These are phyloP conservation scores for Tubosaeta brunneosetosa DNA, from an alignment of 768 basidiomycete species.

Conservation along the genomic window DNA sequence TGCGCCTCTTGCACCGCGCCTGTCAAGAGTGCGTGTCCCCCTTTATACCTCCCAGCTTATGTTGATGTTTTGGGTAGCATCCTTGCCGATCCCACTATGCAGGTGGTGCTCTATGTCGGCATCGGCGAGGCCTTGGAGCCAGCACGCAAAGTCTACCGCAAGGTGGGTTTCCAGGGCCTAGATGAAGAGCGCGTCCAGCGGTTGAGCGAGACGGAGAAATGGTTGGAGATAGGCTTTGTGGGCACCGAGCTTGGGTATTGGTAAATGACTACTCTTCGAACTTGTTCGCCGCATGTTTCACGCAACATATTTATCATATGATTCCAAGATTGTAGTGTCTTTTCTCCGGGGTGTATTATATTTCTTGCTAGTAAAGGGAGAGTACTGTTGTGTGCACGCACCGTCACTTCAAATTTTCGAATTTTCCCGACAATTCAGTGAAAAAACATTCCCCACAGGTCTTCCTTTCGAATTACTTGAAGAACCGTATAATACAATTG, in stretches of 20 bases:
- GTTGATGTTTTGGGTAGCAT: background rate
- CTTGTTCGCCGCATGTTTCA: background rate
- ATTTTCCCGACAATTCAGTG: too few relatives aligned
- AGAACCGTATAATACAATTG: too few relatives aligned
- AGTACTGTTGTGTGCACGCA: too few relatives aligned
- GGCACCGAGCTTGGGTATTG: conserved; percentile 15
- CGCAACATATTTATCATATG: background rate
- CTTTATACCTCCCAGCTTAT: background rate
- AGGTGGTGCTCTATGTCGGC: conserved; percentile 61
- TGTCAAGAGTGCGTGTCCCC: conserved; percentile 43
- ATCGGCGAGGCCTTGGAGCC: conserved; percentile 4
- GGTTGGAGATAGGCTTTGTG: conserved; percentile 17
- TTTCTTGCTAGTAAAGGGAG: too few relatives aligned
- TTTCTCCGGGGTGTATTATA: too few relatives aligned
- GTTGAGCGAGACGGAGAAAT: conserved; percentile 10
- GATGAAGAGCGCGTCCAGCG: background rate
- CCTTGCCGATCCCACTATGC: background rate
- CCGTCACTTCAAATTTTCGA: too few relatives aligned
- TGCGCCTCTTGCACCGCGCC: conserved; percentile 53
- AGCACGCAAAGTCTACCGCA: conserved; percentile 18
- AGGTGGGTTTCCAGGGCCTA: conserved; percentile 20
- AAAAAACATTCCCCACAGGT: too few relatives aligned
- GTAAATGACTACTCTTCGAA: background rate
- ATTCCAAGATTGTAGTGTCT: background rate
- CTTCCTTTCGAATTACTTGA: too few relatives aligned